Percentiles rank a stretch among this genome's conserved stretches.
Conservation (phyloP, 345 rosid species). For the Citrus cavaleriei region DNA sequence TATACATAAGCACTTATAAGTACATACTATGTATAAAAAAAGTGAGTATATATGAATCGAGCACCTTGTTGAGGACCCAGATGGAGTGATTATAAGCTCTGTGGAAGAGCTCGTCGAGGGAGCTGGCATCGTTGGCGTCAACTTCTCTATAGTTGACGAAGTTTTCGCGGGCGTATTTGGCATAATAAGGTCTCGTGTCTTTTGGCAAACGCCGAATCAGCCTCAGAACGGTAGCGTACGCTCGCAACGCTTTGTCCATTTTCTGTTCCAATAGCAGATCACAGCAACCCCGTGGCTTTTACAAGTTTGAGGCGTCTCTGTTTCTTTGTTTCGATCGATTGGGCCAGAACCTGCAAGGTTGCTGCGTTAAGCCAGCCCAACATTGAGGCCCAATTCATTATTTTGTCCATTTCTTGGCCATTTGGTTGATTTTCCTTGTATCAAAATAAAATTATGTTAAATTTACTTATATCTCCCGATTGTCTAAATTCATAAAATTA, state of each 20-base stretch:
- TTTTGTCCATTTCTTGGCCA: not conserved
- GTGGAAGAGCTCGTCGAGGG: slow-evolving; percentile 78
- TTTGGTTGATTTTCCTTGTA: no score
- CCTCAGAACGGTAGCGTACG: slow-evolving; percentile 76
- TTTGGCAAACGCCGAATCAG: slow-evolving; percentile 70
- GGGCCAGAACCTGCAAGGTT: not conserved
- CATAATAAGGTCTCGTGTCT: slow-evolving; percentile 83
- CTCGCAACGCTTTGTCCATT: slow-evolving; percentile 74
- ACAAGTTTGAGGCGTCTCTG: not conserved
- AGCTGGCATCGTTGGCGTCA: slow-evolving; percentile 45
- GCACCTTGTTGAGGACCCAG: slow-evolving; percentile 92
- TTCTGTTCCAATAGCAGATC: not conserved
- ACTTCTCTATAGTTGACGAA: slow-evolving; percentile 82
- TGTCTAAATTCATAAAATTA: no score
- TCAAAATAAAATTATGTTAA: no score
- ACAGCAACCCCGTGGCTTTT: not conserved
- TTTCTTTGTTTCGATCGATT: not conserved
- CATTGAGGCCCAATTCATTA: not conserved
- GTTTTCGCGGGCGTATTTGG: slow-evolving; percentile 86
- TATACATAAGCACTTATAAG: not conserved
- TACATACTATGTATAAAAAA: not conserved
- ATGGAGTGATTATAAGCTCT: slow-evolving; percentile 84
- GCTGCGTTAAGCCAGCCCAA: not conserved
- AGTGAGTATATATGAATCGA: not conserved
- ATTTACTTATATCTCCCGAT: no score